Base-by-base conservation (phyloP, 2,329 filamentous ascomycete species). In the Hymenoscyphus occultus region DNA sequence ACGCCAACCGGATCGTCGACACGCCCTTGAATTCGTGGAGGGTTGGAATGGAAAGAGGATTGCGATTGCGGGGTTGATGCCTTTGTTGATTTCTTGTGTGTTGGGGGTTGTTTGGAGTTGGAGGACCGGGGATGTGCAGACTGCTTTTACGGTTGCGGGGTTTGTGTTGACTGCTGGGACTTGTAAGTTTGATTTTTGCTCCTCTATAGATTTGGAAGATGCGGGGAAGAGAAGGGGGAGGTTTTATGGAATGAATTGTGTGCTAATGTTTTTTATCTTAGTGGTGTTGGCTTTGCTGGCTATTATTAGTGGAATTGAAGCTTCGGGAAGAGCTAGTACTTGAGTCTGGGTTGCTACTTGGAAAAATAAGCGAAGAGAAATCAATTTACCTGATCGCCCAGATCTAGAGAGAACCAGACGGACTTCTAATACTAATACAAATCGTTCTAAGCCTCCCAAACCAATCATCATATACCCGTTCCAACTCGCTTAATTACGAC, bases 131-230 rank as follows among this genome's bases (percentile, higher is more conserved):
- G 57, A 59, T 59, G 57, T 59, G 5, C 57, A 59, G 10, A 59
- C 57, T 19, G 57, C 57, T 19, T 59, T 59, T 40, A 59, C 57
- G 12, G 57, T 59, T 59, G 57, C 57, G n/a, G 57, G 57, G 12
- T 59, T 59, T 59, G 39, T 59, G 39, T 28, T 59, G 14, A 59
- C 57, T 12, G 57, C 31, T 39, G 57, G 57, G 16, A 59, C 57
- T 28, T 59, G 57, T 59, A 16, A 59, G 56, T 57, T 14, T n/a
- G 7, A 19, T 31, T 57, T n/a, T 1, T 14, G 9, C 5, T 10
- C 9, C 9, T 1, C 9, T 35, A 35, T 35, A 4, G 9, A 35
- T 7, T 35, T 35, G 9, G 35, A 35, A 5, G 35, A 35, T 1
- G 9, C 2, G 35, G 35, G 5, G 35, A 28, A 28, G 35, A 28